Conservation (phyloP, 371 early-diverging fungal genomes). For the Mucor lusitanicus region DNA sequence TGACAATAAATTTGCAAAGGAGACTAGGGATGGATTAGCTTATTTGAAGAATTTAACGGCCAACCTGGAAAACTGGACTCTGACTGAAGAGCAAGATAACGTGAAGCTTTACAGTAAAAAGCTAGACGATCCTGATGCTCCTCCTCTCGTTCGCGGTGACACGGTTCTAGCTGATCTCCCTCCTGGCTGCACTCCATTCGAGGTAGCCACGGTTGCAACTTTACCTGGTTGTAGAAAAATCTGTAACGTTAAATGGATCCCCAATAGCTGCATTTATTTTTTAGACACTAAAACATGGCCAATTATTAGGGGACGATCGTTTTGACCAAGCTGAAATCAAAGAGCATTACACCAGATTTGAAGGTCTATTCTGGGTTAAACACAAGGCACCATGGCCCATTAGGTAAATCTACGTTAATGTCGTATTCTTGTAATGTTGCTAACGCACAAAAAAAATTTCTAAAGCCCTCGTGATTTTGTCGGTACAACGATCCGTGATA, state of each 20-base stretch:
- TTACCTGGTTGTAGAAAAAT: slow-evolving; percentile 26
- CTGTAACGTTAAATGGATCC: slow-evolving; percentile 15
- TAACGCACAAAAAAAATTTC: neutral
- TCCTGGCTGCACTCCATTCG: slow-evolving; percentile 15
- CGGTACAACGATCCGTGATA: slow-evolving; percentile 22
- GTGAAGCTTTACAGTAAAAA: slow-evolving; percentile 19
- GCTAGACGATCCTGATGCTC: slow-evolving; percentile 1
- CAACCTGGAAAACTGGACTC: slow-evolving; percentile 22
- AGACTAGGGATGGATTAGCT: slow-evolving; percentile 11
- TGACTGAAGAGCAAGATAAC: slow-evolving; percentile 6
- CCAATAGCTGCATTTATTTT: neutral
- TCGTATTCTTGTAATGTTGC: neutral
- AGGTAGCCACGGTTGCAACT: slow-evolving; percentile 19
- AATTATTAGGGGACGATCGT: slow-evolving; percentile 38
- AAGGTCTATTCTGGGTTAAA: slow-evolving; percentile 41
- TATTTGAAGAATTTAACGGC: slow-evolving; percentile 16
- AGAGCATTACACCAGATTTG: slow-evolving; percentile 31
- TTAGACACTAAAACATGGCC: neutral
- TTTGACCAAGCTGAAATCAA: slow-evolving; percentile 33
- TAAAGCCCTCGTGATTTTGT: slow-evolving; percentile 28
- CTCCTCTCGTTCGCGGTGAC: slow-evolving; percentile 31
- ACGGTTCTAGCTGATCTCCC: slow-evolving; percentile 13
- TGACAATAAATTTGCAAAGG: slow-evolving; percentile 15
- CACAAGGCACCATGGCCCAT: slow-evolving; percentile 49
- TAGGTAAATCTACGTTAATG: slow-evolving; percentile 20